These are phyloP conservation scores for Populus hybrid DNA, from an alignment of 441 rosid species.

Conservation along the genomic window DNA sequence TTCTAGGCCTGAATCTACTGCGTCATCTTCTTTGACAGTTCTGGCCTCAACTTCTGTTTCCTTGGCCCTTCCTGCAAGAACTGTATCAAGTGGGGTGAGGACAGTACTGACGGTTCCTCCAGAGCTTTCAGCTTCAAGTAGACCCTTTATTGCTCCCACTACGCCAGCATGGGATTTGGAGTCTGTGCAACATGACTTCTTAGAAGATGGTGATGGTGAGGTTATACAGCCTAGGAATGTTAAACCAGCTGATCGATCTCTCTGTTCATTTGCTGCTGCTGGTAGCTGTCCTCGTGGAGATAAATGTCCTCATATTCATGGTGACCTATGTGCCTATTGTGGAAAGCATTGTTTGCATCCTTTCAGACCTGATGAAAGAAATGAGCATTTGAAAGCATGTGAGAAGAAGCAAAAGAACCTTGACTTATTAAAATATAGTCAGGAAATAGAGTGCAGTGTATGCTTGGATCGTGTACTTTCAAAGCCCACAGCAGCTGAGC, in stretches of 20 bases:
- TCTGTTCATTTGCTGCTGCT: slow-evolving; percentile 85
- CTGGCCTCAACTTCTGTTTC: slow-evolving; percentile 30
- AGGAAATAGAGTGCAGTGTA: slow-evolving; percentile 67
- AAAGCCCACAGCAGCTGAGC: slow-evolving; percentile 78
- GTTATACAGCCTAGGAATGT: slow-evolving; percentile 35
- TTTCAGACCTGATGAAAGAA: slow-evolving; percentile 74
- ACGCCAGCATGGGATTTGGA: slow-evolving; percentile 46
- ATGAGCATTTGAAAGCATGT: slow-evolving; percentile 71
- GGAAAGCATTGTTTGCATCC: slow-evolving; percentile 91
- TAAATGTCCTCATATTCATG: slow-evolving; percentile 85
- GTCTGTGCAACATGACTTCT: slow-evolving; percentile 27
- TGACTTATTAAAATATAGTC: slow-evolving; percentile 54
- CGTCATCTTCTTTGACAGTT: slow-evolving; percentile 49
- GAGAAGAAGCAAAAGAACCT: slow-evolving; percentile 64
- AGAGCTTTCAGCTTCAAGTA: slow-evolving; percentile 40
- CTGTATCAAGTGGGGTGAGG: slow-evolving; percentile 23
- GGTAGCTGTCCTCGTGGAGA: slow-evolving; percentile 84
- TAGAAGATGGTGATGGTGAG: slow-evolving; percentile 33
- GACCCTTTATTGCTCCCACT: slow-evolving; percentile 30
- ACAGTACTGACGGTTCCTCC: slow-evolving; percentile 26
- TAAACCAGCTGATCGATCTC: slow-evolving; percentile 52
- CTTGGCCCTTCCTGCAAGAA: slow-evolving; percentile 22
- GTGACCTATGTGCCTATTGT: slow-evolving; percentile 81
- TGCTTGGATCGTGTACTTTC: slow-evolving; percentile 84
- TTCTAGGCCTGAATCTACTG: slow-evolving; percentile 45